phyloP scores from a whole-genome alignment of 257 asterid species.

The Solanum stenotomum region DNA sequence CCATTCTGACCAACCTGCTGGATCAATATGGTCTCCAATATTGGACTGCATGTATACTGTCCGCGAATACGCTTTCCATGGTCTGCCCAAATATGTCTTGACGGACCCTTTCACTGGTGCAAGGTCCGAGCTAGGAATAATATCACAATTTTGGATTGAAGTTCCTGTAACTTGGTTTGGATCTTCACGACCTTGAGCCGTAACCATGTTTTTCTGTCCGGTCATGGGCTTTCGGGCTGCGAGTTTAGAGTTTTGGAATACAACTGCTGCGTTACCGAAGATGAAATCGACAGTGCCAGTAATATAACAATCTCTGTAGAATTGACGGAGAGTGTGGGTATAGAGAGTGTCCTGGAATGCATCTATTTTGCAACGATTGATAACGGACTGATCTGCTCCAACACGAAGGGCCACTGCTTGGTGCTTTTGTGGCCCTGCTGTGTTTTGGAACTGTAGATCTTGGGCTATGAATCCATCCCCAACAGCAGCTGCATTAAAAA shows the following conservation, averaged over 20 bases:
- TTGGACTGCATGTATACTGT: conserved; percentile 13
- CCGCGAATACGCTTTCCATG: conserved; percentile 19
- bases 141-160: conserved; percentile 24
- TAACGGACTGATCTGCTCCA: conserved; percentile 37
- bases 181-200: conserved; percentile 49
- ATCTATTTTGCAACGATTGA: conserved; percentile 26
- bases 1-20: conserved; percentile 14
- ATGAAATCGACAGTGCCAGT: conserved; percentile 54
- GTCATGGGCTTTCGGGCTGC: conserved; percentile 28
- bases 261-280: conserved; percentile 38
- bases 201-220: conserved; percentile 28
- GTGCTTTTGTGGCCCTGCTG: conserved; percentile 40
- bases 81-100: conserved; percentile 12
- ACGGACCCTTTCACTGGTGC: background rate
- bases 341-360: conserved; percentile 53
- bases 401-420: conserved; percentile 53
- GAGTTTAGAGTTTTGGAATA: conserved; percentile 30
- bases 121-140: conserved; percentile 8
- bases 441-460: conserved; percentile 40
- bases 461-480: conserved; percentile 56
- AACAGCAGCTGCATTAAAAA: conserved; percentile 24
- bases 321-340: conserved; percentile 42
- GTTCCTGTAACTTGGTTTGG: conserved; percentile 28
- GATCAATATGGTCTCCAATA: conserved; percentile 9
- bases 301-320: conserved; percentile 43